A percentile compares a stretch with the other conserved stretches of the same genome.
Evolutionary conservation across 148 eudicot genomes (phyloP).

Genomic region (Mesembryanthemum crystallinum): DNA sequence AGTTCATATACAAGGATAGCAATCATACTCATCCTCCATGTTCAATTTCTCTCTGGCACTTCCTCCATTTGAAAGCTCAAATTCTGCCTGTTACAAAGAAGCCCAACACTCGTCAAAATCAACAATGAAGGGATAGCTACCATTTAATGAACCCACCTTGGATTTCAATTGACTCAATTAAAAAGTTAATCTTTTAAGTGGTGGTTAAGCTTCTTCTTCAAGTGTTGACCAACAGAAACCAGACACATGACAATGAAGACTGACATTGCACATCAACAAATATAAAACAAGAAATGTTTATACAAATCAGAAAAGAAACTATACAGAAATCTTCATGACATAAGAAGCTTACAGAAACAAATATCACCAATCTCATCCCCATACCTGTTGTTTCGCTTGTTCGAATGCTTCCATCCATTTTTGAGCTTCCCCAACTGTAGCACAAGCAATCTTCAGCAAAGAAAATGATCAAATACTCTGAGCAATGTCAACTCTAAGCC

Average conservation of each 20-base stretch:
- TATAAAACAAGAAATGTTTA: background rate
- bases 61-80: conserved; percentile 64
- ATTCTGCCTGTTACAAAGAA: conserved; percentile 58
- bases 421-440: conserved; percentile 72
- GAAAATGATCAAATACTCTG: conserved; percentile 19
- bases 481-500: conserved; percentile 2
- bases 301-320: background rate
- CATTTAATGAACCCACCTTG: background rate
- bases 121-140: background rate
- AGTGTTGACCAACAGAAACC: background rate
- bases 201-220: background rate
- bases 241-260: background rate
- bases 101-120: background rate
- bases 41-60: conserved; percentile 69
- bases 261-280: background rate
- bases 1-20: conserved; percentile 17
- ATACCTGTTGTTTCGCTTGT: conserved; percentile 87
- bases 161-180: background rate
- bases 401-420: conserved; percentile 96
- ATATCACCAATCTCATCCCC: conserved; percentile 3
- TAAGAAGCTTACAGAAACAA: background rate
- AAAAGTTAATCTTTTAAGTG: background rate
- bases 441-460: conserved; percentile 92
- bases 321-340: background rate
- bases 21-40: conserved; percentile 77